Conservation (phyloP, 257 asterid species). For the Agastache rugosa region DNA sequence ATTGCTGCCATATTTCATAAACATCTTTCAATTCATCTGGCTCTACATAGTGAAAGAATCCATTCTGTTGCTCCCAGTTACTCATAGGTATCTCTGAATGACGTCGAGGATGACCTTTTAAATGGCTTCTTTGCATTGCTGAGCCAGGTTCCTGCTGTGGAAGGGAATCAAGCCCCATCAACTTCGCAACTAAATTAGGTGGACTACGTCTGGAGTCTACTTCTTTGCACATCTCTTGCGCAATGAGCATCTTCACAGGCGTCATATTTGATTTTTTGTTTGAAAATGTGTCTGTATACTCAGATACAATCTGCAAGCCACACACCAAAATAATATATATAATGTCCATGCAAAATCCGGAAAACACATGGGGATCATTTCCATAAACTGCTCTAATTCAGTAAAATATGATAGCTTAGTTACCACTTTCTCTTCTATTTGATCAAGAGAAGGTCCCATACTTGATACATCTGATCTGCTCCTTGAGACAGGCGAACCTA, state of each 20-base stretch:
- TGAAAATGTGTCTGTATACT: constrained; percentile 51
- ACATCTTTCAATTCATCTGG: constrained; percentile 68
- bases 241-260: constrained; percentile 93
- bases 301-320: constrained; percentile 65
- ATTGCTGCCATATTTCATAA: constrained; percentile 66
- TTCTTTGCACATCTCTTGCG: constrained; percentile 94
- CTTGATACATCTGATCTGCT: constrained; percentile 74
- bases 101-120: constrained; percentile 59
- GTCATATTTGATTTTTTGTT: constrained; percentile 62
- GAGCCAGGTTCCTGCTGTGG: constrained; percentile 68
- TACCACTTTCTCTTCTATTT: constrained; percentile 74
- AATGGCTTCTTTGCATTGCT: constrained; percentile 52
- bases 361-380: constrained; percentile 9
- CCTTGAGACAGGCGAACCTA: constrained; percentile 79
- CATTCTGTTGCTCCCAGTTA: constrained; percentile 73
- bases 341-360: constrained; percentile 30
- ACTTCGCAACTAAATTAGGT: constrained; percentile 87
- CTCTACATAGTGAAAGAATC: constrained; percentile 54
- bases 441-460: constrained; percentile 58
- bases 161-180: constrained; percentile 98
- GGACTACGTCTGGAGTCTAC: constrained; percentile 59
- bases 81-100: constrained; percentile 67
- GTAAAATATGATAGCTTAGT: constrained; percentile 23
- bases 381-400: constrained; percentile 30
- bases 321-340: constrained; percentile 34